phyloP scores from a whole-genome alignment of 202 grass and related monocot genomes.

The Brachypodium distachyon region DNA sequence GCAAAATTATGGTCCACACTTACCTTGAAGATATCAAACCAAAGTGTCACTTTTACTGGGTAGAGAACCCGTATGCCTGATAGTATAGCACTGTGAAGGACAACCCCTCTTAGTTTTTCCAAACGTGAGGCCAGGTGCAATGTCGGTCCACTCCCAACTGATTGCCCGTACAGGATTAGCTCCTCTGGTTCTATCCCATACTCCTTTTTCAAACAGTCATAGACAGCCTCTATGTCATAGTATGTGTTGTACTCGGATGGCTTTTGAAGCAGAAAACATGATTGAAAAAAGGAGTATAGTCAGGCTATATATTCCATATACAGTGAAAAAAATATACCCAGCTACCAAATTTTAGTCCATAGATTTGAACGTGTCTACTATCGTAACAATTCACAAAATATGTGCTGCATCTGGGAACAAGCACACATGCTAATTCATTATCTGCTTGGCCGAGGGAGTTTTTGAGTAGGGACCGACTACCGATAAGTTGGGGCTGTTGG shows the following conservation, averaged over 20 bases:
- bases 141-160: conserved; percentile 92
- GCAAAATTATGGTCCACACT: conserved; percentile 7
- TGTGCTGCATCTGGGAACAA: not conserved
- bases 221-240: conserved; percentile 94
- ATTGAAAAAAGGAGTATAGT: conserved; percentile 7
- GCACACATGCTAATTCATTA: conserved; percentile 19
- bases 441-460: conserved; percentile 5
- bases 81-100: conserved; percentile 94
- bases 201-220: conserved; percentile 87
- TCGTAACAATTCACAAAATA: not conserved
- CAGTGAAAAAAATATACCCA: not conserved
- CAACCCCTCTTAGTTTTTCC: conserved; percentile 74
- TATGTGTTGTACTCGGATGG: conserved; percentile 97
- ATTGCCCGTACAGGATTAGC: conserved; percentile 94
- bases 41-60: conserved; percentile 92
- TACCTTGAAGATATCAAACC: conserved; percentile 99
- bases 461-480: conserved; percentile 23
- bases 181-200: conserved; percentile 82
- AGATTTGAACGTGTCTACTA: not conserved
- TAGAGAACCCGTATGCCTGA: conserved; percentile 94
- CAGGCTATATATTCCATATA: conserved; percentile 4
- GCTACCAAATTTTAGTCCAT: conserved; percentile 1
- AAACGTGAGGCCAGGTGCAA: conserved; percentile 73
- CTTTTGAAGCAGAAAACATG: conserved; percentile 39
- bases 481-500: conserved; percentile 25